These are phyloP conservation scores for Debaryomyces robertsiae DNA, from an alignment of 1,139 yeast genomes.

Conservation along the genomic window DNA sequence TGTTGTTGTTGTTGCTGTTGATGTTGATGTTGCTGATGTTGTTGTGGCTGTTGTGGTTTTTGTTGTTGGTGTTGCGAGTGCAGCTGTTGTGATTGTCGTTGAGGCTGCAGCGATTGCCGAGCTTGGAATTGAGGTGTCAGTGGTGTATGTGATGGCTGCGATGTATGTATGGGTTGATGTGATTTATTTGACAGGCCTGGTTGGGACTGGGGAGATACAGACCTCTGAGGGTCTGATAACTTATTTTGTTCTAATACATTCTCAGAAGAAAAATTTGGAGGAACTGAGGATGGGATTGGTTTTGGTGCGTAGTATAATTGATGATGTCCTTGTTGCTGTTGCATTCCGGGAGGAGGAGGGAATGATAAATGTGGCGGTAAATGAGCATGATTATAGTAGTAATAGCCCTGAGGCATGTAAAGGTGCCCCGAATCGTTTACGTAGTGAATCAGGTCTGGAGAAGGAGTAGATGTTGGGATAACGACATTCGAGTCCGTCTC, in stretches of 20 bases:
- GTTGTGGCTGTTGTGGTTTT: constrained; percentile 12
- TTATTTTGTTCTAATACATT: constrained; percentile 1
- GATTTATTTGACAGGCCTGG: constrained; percentile 8
- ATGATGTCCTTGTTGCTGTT: constrained; percentile 21
- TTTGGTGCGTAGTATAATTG: constrained; percentile 7
- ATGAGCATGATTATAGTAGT: constrained; percentile 6
- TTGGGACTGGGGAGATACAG: constrained; percentile 13
- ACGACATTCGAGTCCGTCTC: constrained; percentile 14
- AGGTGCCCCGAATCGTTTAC: constrained; percentile 4
- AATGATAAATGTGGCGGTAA: constrained; percentile 6
- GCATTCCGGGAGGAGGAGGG: constrained; percentile 14
- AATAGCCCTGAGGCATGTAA: constrained; percentile 6
- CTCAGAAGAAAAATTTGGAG: constrained; percentile 18
- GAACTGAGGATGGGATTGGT: constrained; percentile 7
- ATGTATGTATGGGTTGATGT: constrained; percentile 6
- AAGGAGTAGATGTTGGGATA: constrained; percentile 17
- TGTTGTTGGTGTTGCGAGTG: constrained; percentile 10
- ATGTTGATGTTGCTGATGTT: constrained; percentile 1
- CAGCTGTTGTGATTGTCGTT: constrained; percentile 8
- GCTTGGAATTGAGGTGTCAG: constrained; percentile 12
- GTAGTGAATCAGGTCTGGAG: constrained; percentile 12
- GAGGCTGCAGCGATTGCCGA: constrained; percentile 14
- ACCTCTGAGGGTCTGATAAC: constrained; percentile 8
- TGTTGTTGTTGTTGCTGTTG: neutral
- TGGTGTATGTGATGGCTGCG: constrained; percentile 15